These are phyloP conservation scores for Sesbania bispinosa DNA, from an alignment of 306 rosid genomes.

Conservation along the genomic window DNA sequence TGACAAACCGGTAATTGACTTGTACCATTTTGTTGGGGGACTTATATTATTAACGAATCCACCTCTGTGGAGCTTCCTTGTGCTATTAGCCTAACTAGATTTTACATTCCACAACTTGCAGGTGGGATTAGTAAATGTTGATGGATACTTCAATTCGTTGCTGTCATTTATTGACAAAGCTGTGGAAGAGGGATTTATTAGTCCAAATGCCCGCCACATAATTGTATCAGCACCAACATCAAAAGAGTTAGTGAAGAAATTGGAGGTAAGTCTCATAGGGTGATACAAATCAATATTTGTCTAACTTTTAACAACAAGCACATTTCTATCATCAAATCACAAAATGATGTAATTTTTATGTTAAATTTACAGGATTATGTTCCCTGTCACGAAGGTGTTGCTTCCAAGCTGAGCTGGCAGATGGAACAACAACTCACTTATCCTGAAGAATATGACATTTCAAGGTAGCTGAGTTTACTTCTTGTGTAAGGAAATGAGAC, in stretches of 20 bases:
- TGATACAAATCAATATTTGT: neutral
- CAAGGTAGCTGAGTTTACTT: conserved; percentile 53
- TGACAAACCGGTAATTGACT: conserved; percentile 75
- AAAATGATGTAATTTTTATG: neutral
- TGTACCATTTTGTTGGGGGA: conserved; percentile 12
- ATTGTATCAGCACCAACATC: conserved; percentile 90
- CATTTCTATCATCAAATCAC: neutral
- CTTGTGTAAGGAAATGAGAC: conserved; percentile 25
- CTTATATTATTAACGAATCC: neutral
- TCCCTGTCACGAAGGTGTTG: conserved; percentile 92
- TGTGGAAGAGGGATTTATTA: conserved; percentile 92
- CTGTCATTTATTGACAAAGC: conserved; percentile 89
- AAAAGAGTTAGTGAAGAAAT: conserved; percentile 81
- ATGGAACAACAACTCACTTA: conserved; percentile 66
- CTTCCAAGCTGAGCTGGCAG: conserved; percentile 89
- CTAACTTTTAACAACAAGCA: too few relatives aligned
- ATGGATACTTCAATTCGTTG: conserved; percentile 89
- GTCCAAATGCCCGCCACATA: conserved; percentile 92
- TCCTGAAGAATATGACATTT: conserved; percentile 64
- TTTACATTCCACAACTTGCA: conserved; percentile 29
- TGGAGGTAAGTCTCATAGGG: conserved; percentile 63
- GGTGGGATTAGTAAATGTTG: conserved; percentile 97
- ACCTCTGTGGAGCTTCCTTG: neutral
- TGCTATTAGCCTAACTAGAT: conserved; percentile 3
- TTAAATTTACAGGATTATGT: conserved; percentile 66